Evolutionary conservation across 352 stramenopile species (phyloP), one percentile per base, ranked within the genome.

Genomic region (Pythium aphanidermatum): DNA sequence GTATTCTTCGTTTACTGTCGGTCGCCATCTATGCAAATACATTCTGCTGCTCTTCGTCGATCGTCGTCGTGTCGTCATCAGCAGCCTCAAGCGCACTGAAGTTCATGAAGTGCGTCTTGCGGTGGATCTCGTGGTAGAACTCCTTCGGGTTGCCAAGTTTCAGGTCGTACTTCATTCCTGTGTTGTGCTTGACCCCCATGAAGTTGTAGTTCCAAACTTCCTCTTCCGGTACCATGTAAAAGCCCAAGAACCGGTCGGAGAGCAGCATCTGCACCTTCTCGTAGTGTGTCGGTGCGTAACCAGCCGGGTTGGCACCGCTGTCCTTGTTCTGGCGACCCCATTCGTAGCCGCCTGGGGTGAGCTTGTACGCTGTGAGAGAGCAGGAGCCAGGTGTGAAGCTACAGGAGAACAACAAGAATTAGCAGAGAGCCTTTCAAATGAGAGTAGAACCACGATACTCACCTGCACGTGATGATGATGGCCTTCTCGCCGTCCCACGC

Each of bases 191-290:
- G 33, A 99, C 95, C 45, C 96, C 97, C 83, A 98, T 97, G 60
- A 99, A 99, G 63, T 99, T 99, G 76, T 99, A 99, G 72, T 99
- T 99, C 97, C 97, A 99, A 42, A 98, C 73, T 17, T 97, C 92
- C 51, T 98, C 93, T 38, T 98, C 92, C 7, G 97, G 97, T 38
- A 99, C 95, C 92, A 99, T 97, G 73, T 99, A 99, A 68, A 98
- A 99, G 12, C 97, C 97, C 51, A 99, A 80, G 85, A 99, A 99
- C 11, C 95, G 90, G 65, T 99, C 96, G 50, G 90, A 98, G 24
- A 99, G 75, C 42, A 99, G 68, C 94, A 99, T 98, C 70, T 99
- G 96, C 43, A 98, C 95, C 76, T 98, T 98, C 59, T 99, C 95
- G 68, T 98, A 99, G 74, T 98, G 97, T 36, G 81, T 97, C 11